Base-by-base conservation (phyloP, 179 eudicot genomes). In the Sideroxylon spinosum region DNA sequence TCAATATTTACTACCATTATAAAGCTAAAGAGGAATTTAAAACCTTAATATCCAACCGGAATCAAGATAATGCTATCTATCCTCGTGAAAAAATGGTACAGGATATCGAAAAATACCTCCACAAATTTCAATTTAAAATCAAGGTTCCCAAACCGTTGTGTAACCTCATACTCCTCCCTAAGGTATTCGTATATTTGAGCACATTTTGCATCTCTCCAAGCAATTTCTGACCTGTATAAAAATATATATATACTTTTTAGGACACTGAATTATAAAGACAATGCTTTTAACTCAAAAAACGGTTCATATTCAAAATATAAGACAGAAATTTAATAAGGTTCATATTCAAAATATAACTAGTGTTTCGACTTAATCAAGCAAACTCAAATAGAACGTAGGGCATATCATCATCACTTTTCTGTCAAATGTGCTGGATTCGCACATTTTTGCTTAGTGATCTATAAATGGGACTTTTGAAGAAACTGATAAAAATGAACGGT, bases 181-280 rank as follows among this genome's bases (percentile, higher is more conserved):
- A 93, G 91, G 84, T 95, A 95, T 80, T 93, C 98, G 37, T 82
- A 84, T 82, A 95, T 91, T 78, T 85, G 88, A 3, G 97, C 97
- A 77, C 91, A 95, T 83, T 90, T 95, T 60, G 98, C 97, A 59
- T 90, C 91, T 78, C 97, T 90, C 98, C 97, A 93, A 79, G 98
- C 98, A 85, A 95, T 95, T 88, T 95, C 98, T 53, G 98, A 95
- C 86, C 98, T 95, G 88, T 78, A 78, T 16, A 79, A 79, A 52
- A 53, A 25, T 26, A 65, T 28, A n/a, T n/a, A n/a, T n/a, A n/a
- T n/a, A n/a, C n/a, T 65, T 65, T 46, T 28, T 8, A 65, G 69
- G 69, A 19, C 2, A 23, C 69, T 65, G 6, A 65, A 65, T 0
- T 16, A 65, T 22, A 62, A 5, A 7, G 8, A 22, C 23, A 25